phyloP scores from a whole-genome alignment of 1,284 basidiomycete genomes.

The Microbotryomycetes sp. region DNA sequence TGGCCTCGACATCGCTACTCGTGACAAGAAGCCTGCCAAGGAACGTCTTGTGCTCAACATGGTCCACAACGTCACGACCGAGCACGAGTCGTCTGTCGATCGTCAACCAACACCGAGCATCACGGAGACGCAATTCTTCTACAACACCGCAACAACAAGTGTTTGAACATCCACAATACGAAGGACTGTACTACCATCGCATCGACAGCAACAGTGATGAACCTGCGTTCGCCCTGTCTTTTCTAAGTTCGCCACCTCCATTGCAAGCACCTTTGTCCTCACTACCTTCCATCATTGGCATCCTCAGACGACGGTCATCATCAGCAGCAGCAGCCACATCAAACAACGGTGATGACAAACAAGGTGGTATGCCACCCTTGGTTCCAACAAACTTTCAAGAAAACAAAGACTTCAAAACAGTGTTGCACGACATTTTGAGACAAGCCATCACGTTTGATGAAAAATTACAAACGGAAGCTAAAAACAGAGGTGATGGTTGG shows the following conservation, averaged over 20 bases:
- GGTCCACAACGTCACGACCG: too few species aligned
- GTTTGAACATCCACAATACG: slow-evolving; percentile 12
- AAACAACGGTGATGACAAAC: neutral
- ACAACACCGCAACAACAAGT: neutral
- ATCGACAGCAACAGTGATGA: neutral
- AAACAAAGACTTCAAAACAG: slow-evolving; percentile 17
- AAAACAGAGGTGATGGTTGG: slow-evolving; percentile 9
- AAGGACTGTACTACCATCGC: slow-evolving; percentile 25
- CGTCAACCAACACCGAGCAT: too few species aligned
- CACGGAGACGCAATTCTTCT: slow-evolving; percentile 1
- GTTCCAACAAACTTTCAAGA: slow-evolving; percentile 22
- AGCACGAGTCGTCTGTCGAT: too few species aligned
- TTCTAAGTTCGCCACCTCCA: slow-evolving; percentile 19
- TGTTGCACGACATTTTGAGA: slow-evolving; percentile 25
- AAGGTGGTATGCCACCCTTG: slow-evolving; percentile 9
- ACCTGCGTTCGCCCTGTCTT: slow-evolving; percentile 18
- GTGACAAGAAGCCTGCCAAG: too few species aligned
- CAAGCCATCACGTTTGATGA: slow-evolving; percentile 5
- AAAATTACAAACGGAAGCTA: slow-evolving; percentile 20
- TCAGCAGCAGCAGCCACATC: neutral
- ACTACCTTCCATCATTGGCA: slow-evolving; percentile 29
- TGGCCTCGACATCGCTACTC: too few species aligned
- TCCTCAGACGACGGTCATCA: neutral
- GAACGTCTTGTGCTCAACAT: too few species aligned
- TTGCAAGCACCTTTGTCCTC: slow-evolving; percentile 8